Evolutionary conservation across 2,329 filamentous ascomycete genomes (phyloP), one percentile per base, ranked within the genome.

Genomic region (Coniella vitis): DNA sequence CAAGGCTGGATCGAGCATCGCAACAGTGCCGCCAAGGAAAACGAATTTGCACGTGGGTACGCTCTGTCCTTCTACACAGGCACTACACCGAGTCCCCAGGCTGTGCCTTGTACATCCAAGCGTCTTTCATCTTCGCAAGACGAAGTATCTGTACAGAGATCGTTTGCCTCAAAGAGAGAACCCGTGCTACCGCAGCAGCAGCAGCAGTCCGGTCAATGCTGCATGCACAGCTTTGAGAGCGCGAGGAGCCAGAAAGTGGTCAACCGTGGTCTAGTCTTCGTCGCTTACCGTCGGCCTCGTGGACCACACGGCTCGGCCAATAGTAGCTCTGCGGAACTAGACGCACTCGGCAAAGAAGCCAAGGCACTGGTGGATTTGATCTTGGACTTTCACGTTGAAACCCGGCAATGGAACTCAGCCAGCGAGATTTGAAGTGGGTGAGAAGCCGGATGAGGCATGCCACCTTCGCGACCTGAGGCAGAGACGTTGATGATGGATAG

Each of bases 211-310:
- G 25, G 14, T 3, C 35, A 40, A 7, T 39, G 21, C 16, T 20
- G 19, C 4, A 37, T 29, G 8, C 17, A 21, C 10, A 41, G 35
- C 4, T n/a, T 17, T 10, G 14, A 22, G 19, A 14, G 14, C 12
- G 41, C 10, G 14, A 14, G 12, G 37, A 17, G 36, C 40, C 25
- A 4, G 12, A 25, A n/a, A 25, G 48, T 51, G 17, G 66, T 68
- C 45, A 71, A 78, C 55, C 68, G 73, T 29, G 76, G 76, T 39
- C 73, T 80, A 49, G 71, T 79, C 4, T 80, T 80, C 47, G 76
- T 75, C 1, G 76, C 74, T 0, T 79, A 79, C 55, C 68, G 75
- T 19, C 72, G 73, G 53, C 72, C 73, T 14, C 63, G 65, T 37
- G 60, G 58, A 7, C 69, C 68, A 20, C 65, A 65, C 14, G 60